Evolutionary conservation across 495 filamentous ascomycete genomes (phyloP), one percentile per base, ranked within the genome.

Genomic region (Aspergillus ostianus): DNA sequence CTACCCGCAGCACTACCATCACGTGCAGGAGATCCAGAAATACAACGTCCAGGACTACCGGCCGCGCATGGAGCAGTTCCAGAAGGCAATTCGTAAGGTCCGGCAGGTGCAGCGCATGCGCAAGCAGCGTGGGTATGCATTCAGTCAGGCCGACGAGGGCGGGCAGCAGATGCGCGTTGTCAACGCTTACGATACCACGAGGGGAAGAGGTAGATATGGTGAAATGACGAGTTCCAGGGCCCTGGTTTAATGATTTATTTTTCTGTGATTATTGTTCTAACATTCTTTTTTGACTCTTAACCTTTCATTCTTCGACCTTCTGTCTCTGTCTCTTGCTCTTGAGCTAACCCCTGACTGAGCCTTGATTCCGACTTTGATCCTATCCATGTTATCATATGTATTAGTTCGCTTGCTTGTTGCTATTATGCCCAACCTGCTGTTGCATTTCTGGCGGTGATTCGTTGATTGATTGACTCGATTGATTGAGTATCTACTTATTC

Each of bases 21-120:
- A 99, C 73, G 91, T 99, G 48, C 95, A 99, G 77, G 95, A 99
- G 76, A 99, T 99, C 63, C 95, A 99, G 74, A 99, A 99, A 75
- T 99, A 96, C 78, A 99, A 99, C 67, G 95, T 99, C 55, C 95
- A 98, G 74, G 95, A 99, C 77, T 99, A 99, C 72, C 83, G 95
- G 61, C 94, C 94, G 47, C 81, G 93, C 83, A 99, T 99, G 94
- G 94, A 99, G 73, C 94, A 99, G 75, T 99, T 99, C 84, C 94
- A 99, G 75, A 99, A 99, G 75, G 94, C 94, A 26, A 97, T 99
- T 69, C 87, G 94, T 64, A 99, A 99, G 76, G 94, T 98, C 51
- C 87, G 94, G 47, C 94, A 99, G 77, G 95, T 98, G 47, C 95
- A 98, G 77, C 88, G 94, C 60, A 99, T 98, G 94, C 92, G 94